Percentiles rank a stretch among this genome's conserved stretches.
Evolutionary conservation across 345 rosid genomes (phyloP).

Genomic region (Rhodamnia rubescens): DNA sequence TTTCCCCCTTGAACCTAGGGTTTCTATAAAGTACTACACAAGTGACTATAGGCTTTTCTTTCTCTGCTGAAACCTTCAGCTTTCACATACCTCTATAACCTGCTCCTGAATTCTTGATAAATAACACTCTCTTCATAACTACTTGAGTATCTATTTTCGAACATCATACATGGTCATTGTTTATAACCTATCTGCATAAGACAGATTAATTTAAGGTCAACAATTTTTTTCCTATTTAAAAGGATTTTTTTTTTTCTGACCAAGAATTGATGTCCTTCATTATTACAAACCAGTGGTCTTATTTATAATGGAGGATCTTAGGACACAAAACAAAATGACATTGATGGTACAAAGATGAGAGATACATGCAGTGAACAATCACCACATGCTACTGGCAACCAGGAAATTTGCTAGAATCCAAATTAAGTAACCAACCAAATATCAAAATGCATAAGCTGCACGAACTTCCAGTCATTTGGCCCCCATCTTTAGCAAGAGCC

Average conservation of each 20-base stretch:
- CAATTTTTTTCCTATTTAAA: not conserved
- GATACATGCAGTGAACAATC: not conserved
- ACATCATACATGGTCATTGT: not conserved
- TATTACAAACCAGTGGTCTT: not conserved
- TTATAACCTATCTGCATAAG: not conserved
- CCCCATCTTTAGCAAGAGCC: not conserved
- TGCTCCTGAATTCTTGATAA: not conserved
- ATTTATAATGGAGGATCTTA: not conserved
- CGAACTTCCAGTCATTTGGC: not conserved
- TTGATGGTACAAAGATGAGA: not conserved
- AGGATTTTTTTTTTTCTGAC: not conserved
- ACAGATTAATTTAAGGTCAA: not conserved
- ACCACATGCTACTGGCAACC: not conserved
- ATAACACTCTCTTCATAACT: not conserved
- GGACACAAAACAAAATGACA: not conserved
- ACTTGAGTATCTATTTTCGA: not conserved
- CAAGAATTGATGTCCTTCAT: not conserved
- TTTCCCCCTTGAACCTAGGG: not conserved
- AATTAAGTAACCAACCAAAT: not conserved
- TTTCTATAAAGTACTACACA: not conserved
- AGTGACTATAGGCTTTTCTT: not conserved
- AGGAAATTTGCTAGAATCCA: not conserved
- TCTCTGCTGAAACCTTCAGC: not conserved
- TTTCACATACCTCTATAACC: not conserved
- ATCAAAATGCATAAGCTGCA: not conserved